Conservation (phyloP, 495 filamentous ascomycete species). For the Letharia columbiana region DNA sequence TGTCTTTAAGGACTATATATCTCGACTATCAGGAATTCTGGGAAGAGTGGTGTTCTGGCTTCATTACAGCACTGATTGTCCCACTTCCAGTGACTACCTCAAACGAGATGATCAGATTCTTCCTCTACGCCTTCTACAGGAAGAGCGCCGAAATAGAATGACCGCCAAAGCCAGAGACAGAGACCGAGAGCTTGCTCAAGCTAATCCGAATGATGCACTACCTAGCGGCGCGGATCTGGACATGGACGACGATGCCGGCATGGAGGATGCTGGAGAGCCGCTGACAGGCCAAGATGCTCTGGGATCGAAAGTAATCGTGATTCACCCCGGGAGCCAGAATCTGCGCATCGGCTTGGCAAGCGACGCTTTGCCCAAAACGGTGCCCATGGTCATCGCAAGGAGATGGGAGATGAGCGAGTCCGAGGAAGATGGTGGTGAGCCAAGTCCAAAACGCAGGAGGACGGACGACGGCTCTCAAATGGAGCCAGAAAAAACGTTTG, state of each 20-base stretch:
- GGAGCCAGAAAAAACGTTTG: conserved; percentile 71
- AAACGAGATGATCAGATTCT: conserved; percentile 96
- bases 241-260: conserved; percentile 51
- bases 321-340: conserved; percentile 98
- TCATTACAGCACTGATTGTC: not conserved
- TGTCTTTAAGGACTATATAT: not conserved
- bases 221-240: conserved; percentile 46
- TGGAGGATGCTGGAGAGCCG: conserved; percentile 56
- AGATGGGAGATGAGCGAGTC: conserved; percentile 67
- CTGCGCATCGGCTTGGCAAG: conserved; percentile 85
- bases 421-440: conserved; percentile 67
- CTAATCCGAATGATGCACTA: conserved; percentile 39
- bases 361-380: conserved; percentile 85
- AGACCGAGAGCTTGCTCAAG: conserved; percentile 72
- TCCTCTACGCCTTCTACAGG: conserved; percentile 74
- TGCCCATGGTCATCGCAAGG: conserved; percentile 87
- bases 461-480: conserved; percentile 50
- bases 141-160: conserved; percentile 69
- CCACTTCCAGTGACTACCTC: conserved; percentile 68
- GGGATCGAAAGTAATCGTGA: conserved; percentile 87
- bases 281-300: conserved; percentile 50
- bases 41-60: not conserved
- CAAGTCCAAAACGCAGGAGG: conserved; percentile 81
- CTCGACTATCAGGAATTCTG: not conserved
- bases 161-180: conserved; percentile 75